Conservation (phyloP, 139 green algal genomes). For the Trebouxia sp. region DNA sequence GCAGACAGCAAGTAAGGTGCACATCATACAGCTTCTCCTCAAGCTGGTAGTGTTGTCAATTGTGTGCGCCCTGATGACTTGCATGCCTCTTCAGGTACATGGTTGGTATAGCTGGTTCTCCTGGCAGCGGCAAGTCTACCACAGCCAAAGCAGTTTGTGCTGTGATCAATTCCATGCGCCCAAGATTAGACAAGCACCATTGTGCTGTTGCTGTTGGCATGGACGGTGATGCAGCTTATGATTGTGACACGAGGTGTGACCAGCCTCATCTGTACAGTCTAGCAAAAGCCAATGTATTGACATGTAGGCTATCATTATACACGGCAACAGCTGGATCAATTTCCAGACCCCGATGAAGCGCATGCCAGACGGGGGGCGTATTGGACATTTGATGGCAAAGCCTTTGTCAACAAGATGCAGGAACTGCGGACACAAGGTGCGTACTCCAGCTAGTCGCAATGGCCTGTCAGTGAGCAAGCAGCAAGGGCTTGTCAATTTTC, state of each 20-base stretch:
- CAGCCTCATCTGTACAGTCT: not conserved
- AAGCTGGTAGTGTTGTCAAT: not conserved
- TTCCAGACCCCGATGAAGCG: slow-evolving; percentile 69
- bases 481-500: not conserved
- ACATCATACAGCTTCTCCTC: not conserved
- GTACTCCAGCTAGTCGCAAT: not conserved
- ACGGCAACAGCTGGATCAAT: slow-evolving; percentile 72
- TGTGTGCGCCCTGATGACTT: not conserved
- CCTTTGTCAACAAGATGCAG: slow-evolving; percentile 66
- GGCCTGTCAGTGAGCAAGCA: not conserved
- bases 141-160: slow-evolving; percentile 54
- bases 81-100: slow-evolving; percentile 41
- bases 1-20: slow-evolving; percentile 5
- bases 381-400: slow-evolving; percentile 84
- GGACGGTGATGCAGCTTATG: too few species aligned
- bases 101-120: slow-evolving; percentile 78
- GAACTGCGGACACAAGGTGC: slow-evolving; percentile 40
- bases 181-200: not conserved
- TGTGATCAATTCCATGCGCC: slow-evolving; percentile 53
- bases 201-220: slow-evolving; percentile 26
- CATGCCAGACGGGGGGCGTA: slow-evolving; percentile 68
- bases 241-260: too few species aligned
- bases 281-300: not conserved
- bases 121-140: slow-evolving; percentile 82
- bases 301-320: slow-evolving; percentile 80